A percentile compares a stretch with the other conserved stretches of the same genome.
These are phyloP conservation scores for Leccinellum luteum DNA, from an alignment of 768 basidiomycete genomes.

Conservation along the genomic window DNA sequence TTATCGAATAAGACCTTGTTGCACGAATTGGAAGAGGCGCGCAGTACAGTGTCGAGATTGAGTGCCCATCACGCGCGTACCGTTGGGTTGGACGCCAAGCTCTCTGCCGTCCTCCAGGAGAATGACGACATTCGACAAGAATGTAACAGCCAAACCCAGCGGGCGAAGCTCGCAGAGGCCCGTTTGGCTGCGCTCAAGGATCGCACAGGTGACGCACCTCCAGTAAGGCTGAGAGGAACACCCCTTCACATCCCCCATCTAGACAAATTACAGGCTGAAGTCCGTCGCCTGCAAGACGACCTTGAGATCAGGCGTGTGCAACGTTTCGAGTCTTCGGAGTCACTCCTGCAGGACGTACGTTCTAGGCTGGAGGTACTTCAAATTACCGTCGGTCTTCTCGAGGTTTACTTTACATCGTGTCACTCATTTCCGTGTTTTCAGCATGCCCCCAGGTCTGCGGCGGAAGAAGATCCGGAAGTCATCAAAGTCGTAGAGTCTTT, in stretches of 20 bases:
- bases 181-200: constrained; percentile 63
- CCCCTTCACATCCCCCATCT: constrained; percentile 5
- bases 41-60: constrained; percentile 61
- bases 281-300: constrained; percentile 59
- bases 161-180: constrained; percentile 66
- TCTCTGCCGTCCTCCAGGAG: constrained; percentile 66
- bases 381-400: constrained; percentile 43
- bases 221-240: neutral
- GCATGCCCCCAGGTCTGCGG: constrained; percentile 38
- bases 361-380: constrained; percentile 60
- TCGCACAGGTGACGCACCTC: constrained; percentile 50
- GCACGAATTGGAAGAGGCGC: constrained; percentile 73
- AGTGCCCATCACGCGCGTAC: constrained; percentile 68
- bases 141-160: constrained; percentile 64
- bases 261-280: constrained; percentile 73
- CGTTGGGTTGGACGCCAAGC: constrained; percentile 64
- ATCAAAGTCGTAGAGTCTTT: constrained; percentile 76
- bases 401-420: neutral
- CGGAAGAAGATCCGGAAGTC: constrained; percentile 54
- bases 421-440: constrained; percentile 23
- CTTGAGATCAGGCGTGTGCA: constrained; percentile 59
- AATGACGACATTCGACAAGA: constrained; percentile 85
- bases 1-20: constrained; percentile 70
- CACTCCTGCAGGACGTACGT: constrained; percentile 63
- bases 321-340: constrained; percentile 64